phyloP scores from a whole-genome alignment of 2,329 filamentous ascomycete species.

The Cryphonectria carpinicola region DNA sequence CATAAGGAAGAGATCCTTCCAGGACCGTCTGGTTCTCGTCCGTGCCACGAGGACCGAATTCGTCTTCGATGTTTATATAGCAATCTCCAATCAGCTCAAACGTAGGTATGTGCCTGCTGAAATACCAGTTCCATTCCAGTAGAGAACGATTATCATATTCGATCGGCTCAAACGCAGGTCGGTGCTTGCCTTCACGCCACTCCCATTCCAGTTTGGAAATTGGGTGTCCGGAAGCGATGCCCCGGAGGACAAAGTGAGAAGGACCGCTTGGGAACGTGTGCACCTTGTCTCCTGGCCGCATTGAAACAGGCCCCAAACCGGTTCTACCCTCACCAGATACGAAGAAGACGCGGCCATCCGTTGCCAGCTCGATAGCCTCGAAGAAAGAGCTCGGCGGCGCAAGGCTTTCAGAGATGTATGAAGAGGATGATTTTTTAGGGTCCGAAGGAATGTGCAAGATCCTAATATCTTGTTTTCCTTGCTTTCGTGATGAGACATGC shows the following conservation, averaged over 20 bases:
- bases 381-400: slow-evolving; percentile 6
- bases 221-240: not conserved
- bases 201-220: accelerated
- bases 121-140: too few relatives aligned
- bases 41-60: not conserved
- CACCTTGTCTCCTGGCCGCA: not conserved
- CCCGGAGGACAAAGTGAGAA: slow-evolving; percentile 12
- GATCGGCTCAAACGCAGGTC: not conserved
- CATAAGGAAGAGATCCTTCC: slow-evolving; percentile 18
- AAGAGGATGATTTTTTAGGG: not conserved
- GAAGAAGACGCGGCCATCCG: slow-evolving; percentile 19
- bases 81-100: slow-evolving; percentile 21
- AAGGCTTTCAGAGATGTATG: not conserved
- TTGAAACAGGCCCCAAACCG: slow-evolving; percentile 18
- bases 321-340: not conserved
- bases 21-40: not conserved
- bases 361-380: slow-evolving; percentile 10
- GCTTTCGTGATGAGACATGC: not conserved
- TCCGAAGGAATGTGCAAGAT: not conserved
- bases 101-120: too few relatives aligned
- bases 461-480: not conserved
- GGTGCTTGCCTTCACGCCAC: not conserved
- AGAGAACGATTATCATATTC: too few relatives aligned
- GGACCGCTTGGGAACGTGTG: not conserved
- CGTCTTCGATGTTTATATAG: not conserved